Conservation (phyloP, 441 rosid species). For the Geranium incanum region DNA sequence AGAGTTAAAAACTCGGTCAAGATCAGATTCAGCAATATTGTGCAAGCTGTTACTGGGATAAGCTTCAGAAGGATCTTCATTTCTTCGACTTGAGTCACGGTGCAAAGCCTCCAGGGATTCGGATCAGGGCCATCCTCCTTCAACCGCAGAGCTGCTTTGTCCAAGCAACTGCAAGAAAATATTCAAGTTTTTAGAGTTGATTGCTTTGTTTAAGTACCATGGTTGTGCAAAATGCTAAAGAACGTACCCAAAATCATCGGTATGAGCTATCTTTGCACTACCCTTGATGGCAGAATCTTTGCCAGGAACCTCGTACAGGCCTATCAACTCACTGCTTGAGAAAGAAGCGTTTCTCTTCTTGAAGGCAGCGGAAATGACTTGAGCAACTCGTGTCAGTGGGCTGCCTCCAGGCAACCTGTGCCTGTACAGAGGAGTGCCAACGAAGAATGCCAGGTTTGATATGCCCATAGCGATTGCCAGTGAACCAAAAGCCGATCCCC, state of each 20-base stretch:
- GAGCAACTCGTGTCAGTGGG: slow-evolving; percentile 83
- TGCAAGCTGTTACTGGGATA: slow-evolving; percentile 74
- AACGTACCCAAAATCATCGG: slow-evolving; percentile 54
- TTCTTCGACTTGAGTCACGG: slow-evolving; percentile 94
- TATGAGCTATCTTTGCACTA: slow-evolving; percentile 69
- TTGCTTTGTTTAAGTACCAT: no score
- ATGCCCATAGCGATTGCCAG: slow-evolving; percentile 81
- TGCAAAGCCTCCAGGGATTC: slow-evolving; percentile 83
- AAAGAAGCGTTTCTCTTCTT: slow-evolving; percentile 54
- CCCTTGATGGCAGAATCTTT: slow-evolving; percentile 71
- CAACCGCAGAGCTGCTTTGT: slow-evolving; percentile 79
- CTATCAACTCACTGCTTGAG: slow-evolving; percentile 58
- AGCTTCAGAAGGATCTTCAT: slow-evolving; percentile 73
- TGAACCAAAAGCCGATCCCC: slow-evolving; percentile 88
- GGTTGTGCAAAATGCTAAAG: no score
- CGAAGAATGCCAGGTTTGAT: slow-evolving; percentile 67
- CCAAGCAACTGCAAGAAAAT: slow-evolving; percentile 57
- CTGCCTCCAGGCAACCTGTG: slow-evolving; percentile 97
- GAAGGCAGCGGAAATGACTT: slow-evolving; percentile 73
- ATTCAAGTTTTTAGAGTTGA: not conserved
- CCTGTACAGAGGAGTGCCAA: slow-evolving; percentile 79
- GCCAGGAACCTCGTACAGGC: slow-evolving; percentile 77
- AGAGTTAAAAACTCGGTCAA: slow-evolving; percentile 82
- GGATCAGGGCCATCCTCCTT: slow-evolving; percentile 68
- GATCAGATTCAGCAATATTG: slow-evolving; percentile 53